phyloP scores from a whole-genome alignment of 2,329 filamentous ascomycete genomes.

The Sclerotinia sclerotiorum region DNA sequence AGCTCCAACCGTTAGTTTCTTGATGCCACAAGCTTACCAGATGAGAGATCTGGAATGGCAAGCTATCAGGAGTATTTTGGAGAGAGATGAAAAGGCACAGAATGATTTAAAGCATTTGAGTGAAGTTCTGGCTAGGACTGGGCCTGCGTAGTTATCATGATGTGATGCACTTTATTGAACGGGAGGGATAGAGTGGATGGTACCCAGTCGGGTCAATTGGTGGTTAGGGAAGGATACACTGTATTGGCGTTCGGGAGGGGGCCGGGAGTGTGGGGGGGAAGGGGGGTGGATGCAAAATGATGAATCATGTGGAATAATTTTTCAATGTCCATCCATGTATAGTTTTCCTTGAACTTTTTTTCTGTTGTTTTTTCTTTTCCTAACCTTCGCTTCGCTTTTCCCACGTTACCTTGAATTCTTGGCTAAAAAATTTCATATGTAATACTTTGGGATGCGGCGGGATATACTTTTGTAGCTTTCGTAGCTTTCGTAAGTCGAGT shows the following conservation, averaged over 20 bases:
- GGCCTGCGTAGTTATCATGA: not conserved
- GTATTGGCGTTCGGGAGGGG: not conserved
- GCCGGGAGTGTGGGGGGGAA: no score
- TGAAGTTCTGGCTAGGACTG: conserved; percentile 48
- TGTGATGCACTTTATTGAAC: not conserved
- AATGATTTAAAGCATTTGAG: conserved; percentile 53
- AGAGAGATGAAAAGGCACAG: conserved; percentile 37
- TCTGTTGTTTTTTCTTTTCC: not conserved
- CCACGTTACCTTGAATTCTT: not conserved
- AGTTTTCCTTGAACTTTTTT: conserved; percentile 15
- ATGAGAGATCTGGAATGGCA: conserved; percentile 73
- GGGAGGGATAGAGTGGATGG: not conserved
- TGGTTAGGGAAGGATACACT: conserved; percentile 15
- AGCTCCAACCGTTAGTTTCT: conserved; percentile 65
- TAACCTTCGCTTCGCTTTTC: no score
- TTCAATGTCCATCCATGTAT: conserved; percentile 1
- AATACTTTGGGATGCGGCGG: not conserved
- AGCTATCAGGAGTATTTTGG: conserved; percentile 58
- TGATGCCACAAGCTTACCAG: conserved; percentile 66
- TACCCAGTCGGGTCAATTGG: not conserved
- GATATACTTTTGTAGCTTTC: no score
- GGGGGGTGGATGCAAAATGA: not conserved
- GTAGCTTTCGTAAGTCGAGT: not conserved
- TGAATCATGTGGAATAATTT: not conserved
- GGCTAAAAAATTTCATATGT: conserved; percentile 4